Evolutionary conservation across 2,329 filamentous ascomycete species (phyloP).

Genomic region (Neonectria neomacrospora): DNA sequence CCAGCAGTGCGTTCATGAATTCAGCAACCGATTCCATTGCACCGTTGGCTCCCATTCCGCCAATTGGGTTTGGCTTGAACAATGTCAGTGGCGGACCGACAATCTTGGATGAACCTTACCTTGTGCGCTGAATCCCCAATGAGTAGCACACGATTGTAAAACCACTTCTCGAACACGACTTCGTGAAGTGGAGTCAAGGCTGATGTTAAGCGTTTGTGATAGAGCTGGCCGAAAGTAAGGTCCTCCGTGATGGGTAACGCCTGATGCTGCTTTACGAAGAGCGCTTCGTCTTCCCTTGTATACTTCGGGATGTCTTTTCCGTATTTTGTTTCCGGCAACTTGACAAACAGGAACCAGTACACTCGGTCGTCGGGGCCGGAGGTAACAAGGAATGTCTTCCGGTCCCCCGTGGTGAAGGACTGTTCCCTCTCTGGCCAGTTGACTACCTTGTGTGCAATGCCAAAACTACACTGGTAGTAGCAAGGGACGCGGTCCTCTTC

Average conservation of each 20-base stretch:
- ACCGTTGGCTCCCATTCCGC: conserved; percentile 44
- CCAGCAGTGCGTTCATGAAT: conserved; percentile 9
- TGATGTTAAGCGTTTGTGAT: conserved; percentile 9
- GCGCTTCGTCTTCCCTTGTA: conserved; percentile 2
- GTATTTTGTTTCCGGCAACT: conserved; percentile 8
- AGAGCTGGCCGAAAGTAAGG: conserved; percentile 21
- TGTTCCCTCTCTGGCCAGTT: conserved; percentile 34
- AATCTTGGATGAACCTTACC: neutral
- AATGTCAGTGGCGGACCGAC: neutral
- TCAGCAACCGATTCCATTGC: conserved; percentile 41
- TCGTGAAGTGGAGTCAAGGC: conserved; percentile 50
- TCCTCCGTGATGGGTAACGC: conserved; percentile 3
- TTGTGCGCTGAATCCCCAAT: conserved; percentile 56
- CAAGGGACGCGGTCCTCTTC: conserved; percentile 38
- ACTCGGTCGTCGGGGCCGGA: conserved; percentile 45
- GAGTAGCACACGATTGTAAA: conserved; percentile 51
- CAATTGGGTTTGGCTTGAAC: conserved; percentile 40
- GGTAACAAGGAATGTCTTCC: conserved; percentile 42
- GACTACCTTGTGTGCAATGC: conserved; percentile 48
- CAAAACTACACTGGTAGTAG: conserved; percentile 52
- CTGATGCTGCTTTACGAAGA: conserved; percentile 4
- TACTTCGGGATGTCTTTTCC: conserved; percentile 9
- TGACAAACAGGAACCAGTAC: conserved; percentile 37
- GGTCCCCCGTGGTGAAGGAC: neutral
- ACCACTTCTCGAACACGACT: conserved; percentile 52